Base-by-base conservation (phyloP, 2,329 filamentous ascomycete species). In the Ceratocystis diversiconidia region DNA sequence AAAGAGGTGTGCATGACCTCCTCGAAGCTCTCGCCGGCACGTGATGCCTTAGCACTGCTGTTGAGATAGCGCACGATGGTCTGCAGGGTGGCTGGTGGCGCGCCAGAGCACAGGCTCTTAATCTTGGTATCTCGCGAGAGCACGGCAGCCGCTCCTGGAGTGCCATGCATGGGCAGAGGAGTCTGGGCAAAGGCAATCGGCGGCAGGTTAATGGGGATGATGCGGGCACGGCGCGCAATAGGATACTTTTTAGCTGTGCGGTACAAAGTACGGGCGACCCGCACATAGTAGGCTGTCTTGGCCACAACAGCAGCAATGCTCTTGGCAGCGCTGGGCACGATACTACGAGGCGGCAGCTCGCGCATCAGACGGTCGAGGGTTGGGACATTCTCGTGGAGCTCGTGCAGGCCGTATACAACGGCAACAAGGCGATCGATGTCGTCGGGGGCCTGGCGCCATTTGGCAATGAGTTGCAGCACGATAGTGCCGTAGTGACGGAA, bases 211-310 rank as follows among this genome's bases (percentile, higher is more conserved):
- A 75, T 70, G 3, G 70, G 22, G 1, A 72, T 66, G 6, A 75
- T 69, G 12, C 67, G 69, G 61, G 75, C 72, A 0, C 68, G 66
- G 22, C 72, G 70, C 57, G 73, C 70, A 3, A 75, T 28, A 0
- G 70, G 69, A 8, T 69, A 70, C 7, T 71, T 72, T 62, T 71
- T 74, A 0, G 76, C 75, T 2, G 68, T 69, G 1, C 71, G 70
- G 65, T 71, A 71, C 72, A 52, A 71, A 71, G 65, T 67, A 22
- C 65, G 65, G 28, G 65, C 65, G 50, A 67, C 57, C 19, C 52
- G 65, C 22, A 67, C 65, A 32, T 67, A 67, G 44, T 67, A 67
- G 30, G 65, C 65, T 0, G 65, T 67, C 57, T 67, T 67, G 36
- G 62, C 60, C 17, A 67, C 65, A 5, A 67, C 62, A 25, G 65